Evolutionary conservation across 345 rosid species (phyloP).

Genomic region (Brassica carinata): DNA sequence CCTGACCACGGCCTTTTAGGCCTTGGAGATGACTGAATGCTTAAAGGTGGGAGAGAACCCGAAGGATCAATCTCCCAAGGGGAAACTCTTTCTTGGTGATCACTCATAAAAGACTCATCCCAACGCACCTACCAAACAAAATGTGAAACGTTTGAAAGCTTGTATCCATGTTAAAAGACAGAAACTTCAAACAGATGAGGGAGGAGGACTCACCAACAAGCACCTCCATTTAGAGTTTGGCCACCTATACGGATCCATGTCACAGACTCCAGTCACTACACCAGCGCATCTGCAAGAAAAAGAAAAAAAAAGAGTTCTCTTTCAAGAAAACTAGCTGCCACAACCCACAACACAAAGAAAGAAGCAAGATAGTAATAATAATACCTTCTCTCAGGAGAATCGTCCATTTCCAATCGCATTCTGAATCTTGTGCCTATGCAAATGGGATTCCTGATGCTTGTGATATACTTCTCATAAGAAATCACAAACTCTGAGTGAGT

Average conservation of each 20-base stretch:
- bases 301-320: slow-evolving; percentile 6
- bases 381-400: slow-evolving; percentile 87
- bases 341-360: slow-evolving; percentile 3
- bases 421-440: slow-evolving; percentile 77
- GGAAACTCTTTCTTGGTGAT: slow-evolving; percentile 75
- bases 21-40: slow-evolving; percentile 78
- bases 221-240: slow-evolving; percentile 95
- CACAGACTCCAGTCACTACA: slow-evolving; percentile 66
- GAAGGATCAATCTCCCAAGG: slow-evolving; percentile 95
- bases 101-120: slow-evolving; percentile 65
- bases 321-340: neutral
- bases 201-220: slow-evolving; percentile 60
- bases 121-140: slow-evolving; percentile 66
- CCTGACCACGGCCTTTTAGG: slow-evolving; percentile 72
- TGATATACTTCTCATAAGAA: slow-evolving; percentile 68
- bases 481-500: slow-evolving; percentile 83
- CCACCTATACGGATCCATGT: slow-evolving; percentile 83
- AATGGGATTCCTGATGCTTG: slow-evolving; percentile 57
- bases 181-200: neutral
- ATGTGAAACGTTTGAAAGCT: neutral
- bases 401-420: slow-evolving; percentile 81
- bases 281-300: slow-evolving; percentile 71
- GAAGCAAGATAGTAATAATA: slow-evolving; percentile 35
- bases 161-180: neutral
- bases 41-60: slow-evolving; percentile 67